phyloP scores from a whole-genome alignment of 2,329 filamentous ascomycete genomes.

The Cordyceps farinosa region DNA sequence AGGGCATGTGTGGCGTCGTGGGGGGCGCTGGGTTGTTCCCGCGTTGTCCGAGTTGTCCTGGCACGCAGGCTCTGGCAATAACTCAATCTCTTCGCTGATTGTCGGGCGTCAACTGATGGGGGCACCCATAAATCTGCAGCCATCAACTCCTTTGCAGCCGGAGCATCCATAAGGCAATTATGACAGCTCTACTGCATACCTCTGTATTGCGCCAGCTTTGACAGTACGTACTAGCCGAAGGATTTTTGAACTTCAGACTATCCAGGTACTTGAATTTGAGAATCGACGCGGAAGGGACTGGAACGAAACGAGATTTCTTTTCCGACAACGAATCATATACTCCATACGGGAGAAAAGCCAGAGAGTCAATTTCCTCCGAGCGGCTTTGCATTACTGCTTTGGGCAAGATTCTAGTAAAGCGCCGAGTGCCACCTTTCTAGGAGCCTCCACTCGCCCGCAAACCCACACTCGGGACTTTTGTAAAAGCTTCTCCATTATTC shows the following conservation, averaged over 20 bases:
- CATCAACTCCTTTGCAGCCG: no score
- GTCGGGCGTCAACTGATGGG: background rate
- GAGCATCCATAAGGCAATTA: no score
- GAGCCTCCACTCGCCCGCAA: slow-evolving; percentile 9
- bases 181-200: background rate
- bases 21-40: background rate
- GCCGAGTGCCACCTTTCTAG: background rate
- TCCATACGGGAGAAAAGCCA: background rate
- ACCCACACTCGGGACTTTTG: slow-evolving; percentile 8
- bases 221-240: background rate
- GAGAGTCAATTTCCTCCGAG: background rate
- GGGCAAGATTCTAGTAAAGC: background rate
- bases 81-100: background rate
- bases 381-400: slow-evolving; percentile 7
- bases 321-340: background rate
- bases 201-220: background rate
- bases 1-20: background rate
- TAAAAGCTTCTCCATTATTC: background rate
- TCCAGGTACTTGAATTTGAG: background rate
- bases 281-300: background rate
- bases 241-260: background rate
- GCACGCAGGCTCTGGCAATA: background rate
- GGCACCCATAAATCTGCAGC: no score
- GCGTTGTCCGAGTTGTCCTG: background rate
- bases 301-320: background rate